Evolutionary conservation across 2,329 filamentous ascomycete species (phyloP), one percentile per base, ranked within the genome.

Genomic region (Talaromyces sp.): DNA sequence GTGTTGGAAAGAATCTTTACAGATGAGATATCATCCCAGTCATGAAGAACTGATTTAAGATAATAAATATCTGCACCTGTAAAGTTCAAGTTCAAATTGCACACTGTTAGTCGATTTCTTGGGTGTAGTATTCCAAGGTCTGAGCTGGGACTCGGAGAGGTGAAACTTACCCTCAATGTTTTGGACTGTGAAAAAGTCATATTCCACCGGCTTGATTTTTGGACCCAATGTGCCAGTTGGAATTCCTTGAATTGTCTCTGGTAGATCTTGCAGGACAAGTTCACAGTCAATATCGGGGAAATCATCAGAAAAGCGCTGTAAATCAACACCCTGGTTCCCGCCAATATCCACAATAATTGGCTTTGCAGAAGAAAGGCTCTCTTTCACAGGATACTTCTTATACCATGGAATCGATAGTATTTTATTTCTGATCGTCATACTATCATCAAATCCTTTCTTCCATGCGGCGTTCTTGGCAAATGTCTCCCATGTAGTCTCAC

Each of bases 51-150:
- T 14, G 42, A 45, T 45, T 45, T 45, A 1, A 45, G 17, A 17
- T 44, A 44, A 19, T 44, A 44, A 16, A 44, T 45, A 33, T 45
- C 42, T 10, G 42, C 42, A 16, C 42, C 42, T 45, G n/a, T n/a
- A n/a, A n/a, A n/a, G n/a, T n/a, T n/a, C n/a, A n/a, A n/a, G n/a
- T n/a, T n/a, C n/a, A n/a, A n/a, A n/a, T n/a, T n/a, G n/a, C n/a
- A n/a, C n/a, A n/a, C n/a, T n/a, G n/a, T n/a, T n/a, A n/a, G n/a
- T n/a, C n/a, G n/a, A n/a, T n/a, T n/a, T n/a, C n/a, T n/a, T n/a
- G n/a, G n/a, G n/a, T n/a, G n/a, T n/a, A n/a, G n/a, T n/a, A n/a
- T n/a, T n/a, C n/a, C n/a, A n/a, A n/a, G n/a, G n/a, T n/a, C n/a
- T n/a, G n/a, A n/a, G n/a, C n/a, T n/a, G n/a, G n/a, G n/a, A n/a